Evolutionary conservation across 1,284 basidiomycete genomes (phyloP), one percentile per base, ranked within the genome.

Genomic region (Pisolithus thermaeus): DNA sequence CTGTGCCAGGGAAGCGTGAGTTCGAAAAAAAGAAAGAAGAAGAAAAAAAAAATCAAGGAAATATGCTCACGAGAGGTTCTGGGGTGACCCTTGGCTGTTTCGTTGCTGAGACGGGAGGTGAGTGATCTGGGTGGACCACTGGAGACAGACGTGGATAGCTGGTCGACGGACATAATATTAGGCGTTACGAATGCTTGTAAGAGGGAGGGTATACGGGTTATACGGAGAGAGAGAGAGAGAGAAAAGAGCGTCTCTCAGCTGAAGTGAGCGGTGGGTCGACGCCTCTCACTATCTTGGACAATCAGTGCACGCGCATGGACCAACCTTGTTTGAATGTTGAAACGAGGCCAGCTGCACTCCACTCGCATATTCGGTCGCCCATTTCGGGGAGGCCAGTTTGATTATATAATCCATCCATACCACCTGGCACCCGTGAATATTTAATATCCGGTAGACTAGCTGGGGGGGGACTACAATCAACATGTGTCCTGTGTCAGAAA

Each of bases 291-390:
- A 35, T 35, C 32, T 18, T 63, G 62, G 54, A 57, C 46, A 55
- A 59, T 66, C 55, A 47, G 61, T 63, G 56, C 61, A 58, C 55
- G 54, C 36, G 56, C 64, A 68, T 65, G 59, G 53, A 50, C 54
- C 63, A 65, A 47, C 56, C 53, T 53, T 48, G 57, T 46, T 51
- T 46, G 61, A 30, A 30, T 11, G 11, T 27, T 27, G 25, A 49
- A 67, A 65, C 52, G 65, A 62, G 62, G 63, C 54, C 38, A 14
- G 18, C 38, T 39, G 7, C 2, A 22, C 11, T 22, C 8, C 12
- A 22, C 38, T 39, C 22, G n/a, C 22, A 8, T 39, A 8, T 39
- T 39, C 22, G 32, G 32, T 35, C 12, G 32, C 12, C 12, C 12
- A 35, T 35, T 35, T 14, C 32, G 32, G 32, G 32, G 11, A 14